Evolutionary conservation across 164 flowering plant species (phyloP).

Genomic region (Macadamia integrifolia): DNA sequence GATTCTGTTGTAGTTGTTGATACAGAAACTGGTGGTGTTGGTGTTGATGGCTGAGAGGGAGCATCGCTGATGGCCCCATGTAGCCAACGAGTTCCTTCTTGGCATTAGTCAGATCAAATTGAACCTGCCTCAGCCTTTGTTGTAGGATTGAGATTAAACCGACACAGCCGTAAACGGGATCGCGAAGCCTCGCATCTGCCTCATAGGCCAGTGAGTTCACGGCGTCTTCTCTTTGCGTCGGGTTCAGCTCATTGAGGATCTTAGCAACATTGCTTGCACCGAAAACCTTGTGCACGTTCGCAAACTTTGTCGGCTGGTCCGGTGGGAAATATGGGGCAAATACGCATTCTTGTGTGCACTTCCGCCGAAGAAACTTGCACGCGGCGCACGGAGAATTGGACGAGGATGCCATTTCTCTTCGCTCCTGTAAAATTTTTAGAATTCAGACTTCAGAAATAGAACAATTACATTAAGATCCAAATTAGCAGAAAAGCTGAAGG

Average conservation of each 20-base stretch:
- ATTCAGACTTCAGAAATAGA: background rate
- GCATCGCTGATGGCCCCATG: slow-evolving; percentile 20
- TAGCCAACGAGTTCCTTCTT: slow-evolving; percentile 78
- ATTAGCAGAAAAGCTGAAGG: too few species aligned
- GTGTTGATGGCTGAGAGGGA: slow-evolving; percentile 20
- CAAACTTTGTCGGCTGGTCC: slow-evolving; percentile 83
- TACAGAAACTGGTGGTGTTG: slow-evolving; percentile 18
- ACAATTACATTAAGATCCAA: background rate
- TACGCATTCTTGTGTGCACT: slow-evolving; percentile 80
- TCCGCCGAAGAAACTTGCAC: slow-evolving; percentile 78
- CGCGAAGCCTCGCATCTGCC: slow-evolving; percentile 83
- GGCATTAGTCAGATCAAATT: slow-evolving; percentile 69
- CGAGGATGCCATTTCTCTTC: slow-evolving; percentile 15
- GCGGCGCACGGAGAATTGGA: slow-evolving; percentile 84
- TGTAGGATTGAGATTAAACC: slow-evolving; percentile 87
- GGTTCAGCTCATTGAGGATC: slow-evolving; percentile 75
- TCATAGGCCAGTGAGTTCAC: slow-evolving; percentile 84
- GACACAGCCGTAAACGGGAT: slow-evolving; percentile 90
- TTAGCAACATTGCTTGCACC: slow-evolving; percentile 89
- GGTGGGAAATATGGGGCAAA: slow-evolving; percentile 93
- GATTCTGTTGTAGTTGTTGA: slow-evolving; percentile 4
- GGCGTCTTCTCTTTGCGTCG: slow-evolving; percentile 82
- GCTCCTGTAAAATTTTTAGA: background rate
- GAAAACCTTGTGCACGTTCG: slow-evolving; percentile 82
- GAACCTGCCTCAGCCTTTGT: slow-evolving; percentile 77